Evolutionary conservation across 164 flowering plant genomes (phyloP).

Genomic region (Kalanchoe fedtschenkoi): DNA sequence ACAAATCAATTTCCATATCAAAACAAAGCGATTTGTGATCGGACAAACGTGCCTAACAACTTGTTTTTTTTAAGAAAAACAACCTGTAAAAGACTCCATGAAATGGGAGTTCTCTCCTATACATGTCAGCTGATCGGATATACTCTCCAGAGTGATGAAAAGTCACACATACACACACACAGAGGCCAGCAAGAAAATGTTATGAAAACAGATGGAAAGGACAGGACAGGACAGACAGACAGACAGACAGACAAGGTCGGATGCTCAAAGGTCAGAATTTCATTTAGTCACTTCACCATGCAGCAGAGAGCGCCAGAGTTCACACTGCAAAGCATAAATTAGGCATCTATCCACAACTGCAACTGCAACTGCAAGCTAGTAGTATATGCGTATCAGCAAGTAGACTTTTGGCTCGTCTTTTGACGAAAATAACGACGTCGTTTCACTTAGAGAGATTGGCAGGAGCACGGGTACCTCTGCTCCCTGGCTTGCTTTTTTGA

Average conservation of each 20-base stretch:
- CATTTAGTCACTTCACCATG: conserved; percentile 1
- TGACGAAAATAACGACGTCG: no score
- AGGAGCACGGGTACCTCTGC: conserved; percentile 1
- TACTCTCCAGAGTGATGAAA: not conserved
- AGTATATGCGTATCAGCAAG: not conserved
- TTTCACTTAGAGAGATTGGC: no score
- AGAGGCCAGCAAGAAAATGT: not conserved
- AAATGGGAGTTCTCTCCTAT: not conserved
- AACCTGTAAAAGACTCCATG: not conserved
- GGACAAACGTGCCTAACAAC: no score
- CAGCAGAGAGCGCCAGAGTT: not conserved
- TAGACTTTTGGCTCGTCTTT: conserved; percentile 5
- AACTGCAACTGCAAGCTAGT: not conserved
- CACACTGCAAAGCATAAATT: not conserved
- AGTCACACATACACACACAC: not conserved
- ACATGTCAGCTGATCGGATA: not conserved
- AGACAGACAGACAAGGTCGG: not conserved
- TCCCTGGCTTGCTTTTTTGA: conserved; percentile 7
- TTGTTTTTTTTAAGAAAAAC: no score
- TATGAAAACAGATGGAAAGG: not conserved
- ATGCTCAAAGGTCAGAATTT: conserved; percentile 1
- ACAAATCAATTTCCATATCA: no score
- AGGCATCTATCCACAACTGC: no score
- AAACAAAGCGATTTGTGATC: no score
- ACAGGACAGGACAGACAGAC: not conserved